Conservation (phyloP, 1,284 basidiomycete genomes). For the Rhodotorula sp. region DNA sequence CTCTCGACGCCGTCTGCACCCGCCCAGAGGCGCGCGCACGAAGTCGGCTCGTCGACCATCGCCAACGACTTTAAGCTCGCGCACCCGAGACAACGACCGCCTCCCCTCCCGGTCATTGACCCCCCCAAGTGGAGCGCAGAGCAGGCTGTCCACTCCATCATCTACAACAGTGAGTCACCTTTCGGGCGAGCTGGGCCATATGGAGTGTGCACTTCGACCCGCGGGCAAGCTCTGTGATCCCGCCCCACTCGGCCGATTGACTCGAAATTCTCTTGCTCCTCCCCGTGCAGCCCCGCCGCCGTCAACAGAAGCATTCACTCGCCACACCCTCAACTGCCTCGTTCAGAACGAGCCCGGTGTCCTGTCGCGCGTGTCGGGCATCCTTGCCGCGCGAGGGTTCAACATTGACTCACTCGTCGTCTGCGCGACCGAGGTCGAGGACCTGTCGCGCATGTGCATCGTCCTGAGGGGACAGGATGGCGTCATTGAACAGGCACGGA, state of each 20-base stretch:
- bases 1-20: conserved; percentile 3
- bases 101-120: conserved; percentile 55
- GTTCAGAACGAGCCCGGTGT: conserved; percentile 99
- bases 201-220: background rate
- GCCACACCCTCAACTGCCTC: conserved; percentile 95
- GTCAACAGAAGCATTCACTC: conserved; percentile 48
- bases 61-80: conserved; percentile 88
- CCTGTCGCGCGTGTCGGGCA: conserved; percentile 93
- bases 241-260: conserved; percentile 32
- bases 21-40: conserved; percentile 13
- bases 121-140: conserved; percentile 57
- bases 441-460: conserved; percentile 97
- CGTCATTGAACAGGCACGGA: conserved; percentile 92
- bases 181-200: background rate
- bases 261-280: conserved; percentile 50
- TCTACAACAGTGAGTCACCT: conserved; percentile 42
- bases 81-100: conserved; percentile 54
- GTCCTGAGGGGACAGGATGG: conserved; percentile 95
- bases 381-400: conserved; percentile 93
- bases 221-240: background rate
- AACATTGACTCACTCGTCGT: conserved; percentile 96
- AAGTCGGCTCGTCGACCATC: conserved; percentile 60
- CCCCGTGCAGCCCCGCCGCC: conserved; percentile 51
- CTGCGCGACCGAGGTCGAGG: conserved; percentile 94
- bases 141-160: conserved; percentile 49